Evolutionary conservation across 2,329 filamentous ascomycete species (phyloP).

Genomic region (Trichoderma atroviride): DNA sequence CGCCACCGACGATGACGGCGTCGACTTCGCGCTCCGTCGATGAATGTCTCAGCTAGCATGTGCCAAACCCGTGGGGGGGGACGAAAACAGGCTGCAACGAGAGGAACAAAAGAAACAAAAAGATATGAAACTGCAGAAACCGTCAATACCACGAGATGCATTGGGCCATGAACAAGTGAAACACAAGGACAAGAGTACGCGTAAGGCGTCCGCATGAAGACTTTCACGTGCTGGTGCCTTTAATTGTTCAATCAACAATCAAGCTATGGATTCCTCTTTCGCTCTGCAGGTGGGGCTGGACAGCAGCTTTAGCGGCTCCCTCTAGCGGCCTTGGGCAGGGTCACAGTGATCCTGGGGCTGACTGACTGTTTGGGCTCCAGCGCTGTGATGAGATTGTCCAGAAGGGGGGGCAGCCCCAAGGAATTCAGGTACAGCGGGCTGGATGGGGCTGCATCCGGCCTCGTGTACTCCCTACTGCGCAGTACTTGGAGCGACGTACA

Average conservation of each 20-base stretch:
- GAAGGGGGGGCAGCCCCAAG: not conserved
- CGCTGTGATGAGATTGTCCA: slow-evolving; percentile 17
- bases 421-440: slow-evolving; percentile 18
- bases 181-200: slow-evolving; percentile 4
- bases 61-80: not conserved
- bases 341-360: not conserved
- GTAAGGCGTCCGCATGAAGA: slow-evolving; percentile 7
- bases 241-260: not conserved
- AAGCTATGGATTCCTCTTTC: not conserved
- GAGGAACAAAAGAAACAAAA: not conserved
- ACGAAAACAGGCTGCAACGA: not conserved
- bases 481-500: not conserved
- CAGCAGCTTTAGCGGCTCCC: not conserved
- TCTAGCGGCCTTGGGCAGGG: slow-evolving; percentile 11
- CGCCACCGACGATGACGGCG: not conserved
- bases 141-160: not conserved
- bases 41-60: slow-evolving; percentile 18
- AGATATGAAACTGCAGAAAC: not conserved
- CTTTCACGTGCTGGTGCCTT: slow-evolving; percentile 19
- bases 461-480: slow-evolving; percentile 3
- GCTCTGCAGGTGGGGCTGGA: slow-evolving; percentile 12
- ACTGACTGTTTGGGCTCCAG: not conserved
- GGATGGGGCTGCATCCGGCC: slow-evolving; percentile 10
- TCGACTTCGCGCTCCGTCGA: not conserved
- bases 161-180: not conserved